Base-by-base conservation (phyloP, 768 basidiomycete genomes). In the Lyophyllum semitale region DNA sequence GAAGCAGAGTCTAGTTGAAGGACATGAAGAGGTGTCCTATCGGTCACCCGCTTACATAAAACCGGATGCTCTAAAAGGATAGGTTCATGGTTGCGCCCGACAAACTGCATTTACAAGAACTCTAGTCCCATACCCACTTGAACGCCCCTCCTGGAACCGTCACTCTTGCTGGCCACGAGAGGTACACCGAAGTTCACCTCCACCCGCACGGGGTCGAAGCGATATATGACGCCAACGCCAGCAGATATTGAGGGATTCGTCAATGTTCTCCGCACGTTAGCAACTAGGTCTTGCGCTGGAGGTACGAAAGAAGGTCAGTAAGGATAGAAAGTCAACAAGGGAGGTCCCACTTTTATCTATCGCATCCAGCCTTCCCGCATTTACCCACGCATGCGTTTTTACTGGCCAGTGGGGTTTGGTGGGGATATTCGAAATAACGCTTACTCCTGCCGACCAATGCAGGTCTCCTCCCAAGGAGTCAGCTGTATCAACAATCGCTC, bases 171-270 rank as follows among this genome's bases (percentile, higher is more conserved):
- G 2, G 84, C 82, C 2, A 87, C 80, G 3, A 97, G 75, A 5
- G 94, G 94, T 32, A 96, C 77, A 7, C 93, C 92, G 58, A 96
- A 82, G 68, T 95, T 96, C 55, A 93, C 76, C 70, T 97, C 95
- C 25, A 93, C 78, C n/a, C 95, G 79, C 18, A 93, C 78, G 4
- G 91, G 88, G 56, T 92, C 88, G 59, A 94, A 87, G 32, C 84
- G 78, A 65, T 94, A 95, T 29, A 95, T 81, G 15, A 97, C 72
- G 3, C 94, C 95, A 12, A 94, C 63, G 7, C 94, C 94, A 0
- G 82, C 90, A 2, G 90, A 89, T 44, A 95, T 72, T 0, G 90
- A 90, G 0, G 94, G 90, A 41, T 70, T 72, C 2, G 71, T 61
- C 18, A 88, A 60, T 26, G 77, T 70, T 23, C 64, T 61, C 9